Conservation (phyloP, 331 rosid genomes). For the Malus hybrid region DNA sequence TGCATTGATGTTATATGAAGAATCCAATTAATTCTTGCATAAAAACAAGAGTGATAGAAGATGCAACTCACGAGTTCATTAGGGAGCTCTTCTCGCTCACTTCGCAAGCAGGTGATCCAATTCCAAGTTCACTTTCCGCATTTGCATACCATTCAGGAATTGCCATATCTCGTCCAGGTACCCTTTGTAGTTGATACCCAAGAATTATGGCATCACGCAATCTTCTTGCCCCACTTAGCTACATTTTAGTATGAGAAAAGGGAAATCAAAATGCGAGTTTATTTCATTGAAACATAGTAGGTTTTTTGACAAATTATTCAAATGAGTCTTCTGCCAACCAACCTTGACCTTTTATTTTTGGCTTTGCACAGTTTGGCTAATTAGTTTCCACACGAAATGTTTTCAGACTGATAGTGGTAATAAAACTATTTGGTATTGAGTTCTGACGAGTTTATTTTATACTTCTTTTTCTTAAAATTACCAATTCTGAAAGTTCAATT, state of each 20-base stretch:
- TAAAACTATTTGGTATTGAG: background rate
- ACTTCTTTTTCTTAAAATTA: background rate
- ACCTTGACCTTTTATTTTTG: too few species aligned
- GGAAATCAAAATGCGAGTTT: background rate
- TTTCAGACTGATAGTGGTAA: background rate
- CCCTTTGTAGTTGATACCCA: conserved; percentile 97
- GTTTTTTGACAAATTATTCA: background rate
- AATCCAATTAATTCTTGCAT: background rate
- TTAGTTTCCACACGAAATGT: background rate
- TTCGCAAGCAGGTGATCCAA: conserved; percentile 34
- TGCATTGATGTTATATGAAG: conserved; percentile 1
- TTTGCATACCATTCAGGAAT: conserved; percentile 96
- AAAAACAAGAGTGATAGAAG: background rate
- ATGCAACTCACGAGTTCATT: conserved; percentile 48
- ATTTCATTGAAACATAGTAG: background rate
- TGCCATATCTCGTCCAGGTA: conserved; percentile 70
- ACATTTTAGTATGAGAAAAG: conserved; percentile 24
- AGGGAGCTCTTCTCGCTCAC: conserved; percentile 22
- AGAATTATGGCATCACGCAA: conserved; percentile 96
- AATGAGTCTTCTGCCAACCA: too few species aligned
- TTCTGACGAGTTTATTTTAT: background rate
- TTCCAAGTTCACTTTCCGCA: conserved; percentile 73
- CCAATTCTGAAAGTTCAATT: background rate
- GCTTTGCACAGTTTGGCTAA: background rate
- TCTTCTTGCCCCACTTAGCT: conserved; percentile 97